Percentiles rank a stretch among this genome's conserved stretches.
Evolutionary conservation across 1,284 basidiomycete genomes (phyloP).

Genomic region (Trichosporon asahii): DNA sequence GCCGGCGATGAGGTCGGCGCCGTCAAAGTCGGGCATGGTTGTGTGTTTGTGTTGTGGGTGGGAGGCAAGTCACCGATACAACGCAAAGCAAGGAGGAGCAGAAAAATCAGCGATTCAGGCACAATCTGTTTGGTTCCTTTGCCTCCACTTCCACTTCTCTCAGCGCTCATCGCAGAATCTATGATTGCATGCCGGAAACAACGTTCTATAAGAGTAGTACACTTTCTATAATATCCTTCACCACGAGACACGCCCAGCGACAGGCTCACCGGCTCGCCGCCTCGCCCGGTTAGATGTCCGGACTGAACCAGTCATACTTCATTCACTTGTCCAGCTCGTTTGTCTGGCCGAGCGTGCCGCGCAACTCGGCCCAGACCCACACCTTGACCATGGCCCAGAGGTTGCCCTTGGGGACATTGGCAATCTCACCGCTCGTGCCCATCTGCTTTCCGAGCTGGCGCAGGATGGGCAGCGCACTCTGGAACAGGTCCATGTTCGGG

Average conservation of each 20-base stretch:
- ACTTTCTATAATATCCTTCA: slow-evolving; percentile 5
- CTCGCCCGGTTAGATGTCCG: slow-evolving; percentile 23
- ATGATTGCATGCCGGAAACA: not conserved
- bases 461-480: slow-evolving; percentile 84
- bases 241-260: too few species aligned
- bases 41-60: not conserved
- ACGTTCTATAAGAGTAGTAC: not conserved
- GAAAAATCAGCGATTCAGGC: slow-evolving; percentile 2
- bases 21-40: not conserved
- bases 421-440: slow-evolving; percentile 70
- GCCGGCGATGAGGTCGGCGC: not conserved
- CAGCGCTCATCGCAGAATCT: not conserved
- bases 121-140: slow-evolving; percentile 8
- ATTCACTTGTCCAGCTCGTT: slow-evolving; percentile 65
- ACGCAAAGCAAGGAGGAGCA: not conserved
- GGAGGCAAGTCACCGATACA: not conserved
- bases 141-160: too few species aligned
- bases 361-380: slow-evolving; percentile 87
- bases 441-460: slow-evolving; percentile 83
- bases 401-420: slow-evolving; percentile 63
- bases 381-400: slow-evolving; percentile 81
- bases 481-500: slow-evolving; percentile 87
- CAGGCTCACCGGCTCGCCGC: too few species aligned
- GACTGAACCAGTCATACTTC: slow-evolving; percentile 40
- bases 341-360: slow-evolving; percentile 72